Evolutionary conservation across 1,284 basidiomycete genomes (phyloP).

Genomic region (Moesziomyces antarcticus): DNA sequence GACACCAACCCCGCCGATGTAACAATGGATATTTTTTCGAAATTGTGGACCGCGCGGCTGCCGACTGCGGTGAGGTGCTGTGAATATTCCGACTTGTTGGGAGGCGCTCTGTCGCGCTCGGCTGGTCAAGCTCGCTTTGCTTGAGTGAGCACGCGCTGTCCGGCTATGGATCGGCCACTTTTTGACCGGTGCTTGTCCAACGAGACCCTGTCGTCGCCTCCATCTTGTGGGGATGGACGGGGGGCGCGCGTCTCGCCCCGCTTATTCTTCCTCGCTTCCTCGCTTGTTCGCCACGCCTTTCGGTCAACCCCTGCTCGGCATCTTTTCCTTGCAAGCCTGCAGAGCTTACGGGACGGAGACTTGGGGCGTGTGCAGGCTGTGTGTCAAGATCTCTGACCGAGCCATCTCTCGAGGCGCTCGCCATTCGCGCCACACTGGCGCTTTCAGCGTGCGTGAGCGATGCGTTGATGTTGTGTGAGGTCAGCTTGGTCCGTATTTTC

Average conservation of each 20-base stretch:
- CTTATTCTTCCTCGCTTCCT: slow-evolving; percentile 34
- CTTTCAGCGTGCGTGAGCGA: neutral
- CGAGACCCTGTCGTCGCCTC: neutral
- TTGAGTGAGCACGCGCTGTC: neutral
- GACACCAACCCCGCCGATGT: neutral
- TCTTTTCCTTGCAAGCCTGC: neutral
- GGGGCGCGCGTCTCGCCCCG: slow-evolving; percentile 2
- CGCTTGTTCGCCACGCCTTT: neutral
- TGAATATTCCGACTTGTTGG: slow-evolving; percentile 7
- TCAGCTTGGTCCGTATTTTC: neutral
- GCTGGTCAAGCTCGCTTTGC: slow-evolving; percentile 17
- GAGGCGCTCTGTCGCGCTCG: slow-evolving; percentile 11
- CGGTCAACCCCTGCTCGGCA: neutral
- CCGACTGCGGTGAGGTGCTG: neutral
- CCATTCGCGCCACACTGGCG: too few relatives aligned
- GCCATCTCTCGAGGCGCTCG: neutral
- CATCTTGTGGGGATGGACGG: neutral
- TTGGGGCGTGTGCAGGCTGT: neutral
- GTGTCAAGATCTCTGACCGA: neutral
- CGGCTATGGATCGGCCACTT: slow-evolving; percentile 15
- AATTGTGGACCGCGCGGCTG: neutral
- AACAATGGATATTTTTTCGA: neutral
- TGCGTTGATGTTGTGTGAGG: neutral
- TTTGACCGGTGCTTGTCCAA: slow-evolving; percentile 1
- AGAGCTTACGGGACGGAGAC: neutral